phyloP scores from a whole-genome alignment of 495 filamentous ascomycete genomes.

The Durotheca rogersii region DNA sequence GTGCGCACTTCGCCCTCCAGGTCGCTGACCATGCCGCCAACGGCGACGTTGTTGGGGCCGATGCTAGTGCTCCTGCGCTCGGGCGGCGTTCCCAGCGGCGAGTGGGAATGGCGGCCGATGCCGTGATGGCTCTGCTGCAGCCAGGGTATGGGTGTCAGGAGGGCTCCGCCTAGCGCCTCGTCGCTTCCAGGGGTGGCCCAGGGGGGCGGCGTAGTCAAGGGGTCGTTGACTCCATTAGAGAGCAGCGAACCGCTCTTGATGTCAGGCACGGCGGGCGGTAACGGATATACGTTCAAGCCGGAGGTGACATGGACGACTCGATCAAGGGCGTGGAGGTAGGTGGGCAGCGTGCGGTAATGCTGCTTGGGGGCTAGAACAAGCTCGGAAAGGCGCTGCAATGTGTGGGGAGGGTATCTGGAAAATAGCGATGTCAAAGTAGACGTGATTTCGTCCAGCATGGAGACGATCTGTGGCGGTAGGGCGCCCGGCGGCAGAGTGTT shows the following conservation, averaged over 20 bases:
- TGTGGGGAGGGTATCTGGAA: conserved; percentile 77
- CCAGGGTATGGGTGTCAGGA: conserved; percentile 95
- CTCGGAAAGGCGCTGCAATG: conserved; percentile 88
- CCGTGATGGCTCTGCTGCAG: conserved; percentile 44
- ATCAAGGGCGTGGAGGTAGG: conserved; percentile 88
- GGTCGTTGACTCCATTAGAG: conserved; percentile 62
- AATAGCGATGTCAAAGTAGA: conserved; percentile 69
- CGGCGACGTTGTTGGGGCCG: conserved; percentile 24
- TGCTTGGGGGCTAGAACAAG: conserved; percentile 74
- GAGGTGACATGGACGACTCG: conserved; percentile 92
- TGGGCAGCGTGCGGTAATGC: conserved; percentile 77
- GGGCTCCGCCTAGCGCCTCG: conserved; percentile 85
- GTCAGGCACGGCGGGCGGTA: conserved; percentile 62
- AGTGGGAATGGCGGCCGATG: conserved; percentile 10
- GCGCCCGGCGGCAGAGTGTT: conserved; percentile 33
- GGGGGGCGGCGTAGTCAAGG: conserved; percentile 63
- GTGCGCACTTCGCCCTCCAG: conserved; percentile 58
- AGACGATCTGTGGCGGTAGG: conserved; percentile 64
- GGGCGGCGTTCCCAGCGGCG: conserved; percentile 11
- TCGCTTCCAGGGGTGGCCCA: conserved; percentile 64
- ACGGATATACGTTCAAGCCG: conserved; percentile 74
- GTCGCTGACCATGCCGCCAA: conserved; percentile 34
- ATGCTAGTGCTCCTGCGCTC: conserved; percentile 31
- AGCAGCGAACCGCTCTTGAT: conserved; percentile 44
- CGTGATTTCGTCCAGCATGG: conserved; percentile 65